Conservation (phyloP, 176 grass and related monocot genomes). For the Leersia perrieri region DNA sequence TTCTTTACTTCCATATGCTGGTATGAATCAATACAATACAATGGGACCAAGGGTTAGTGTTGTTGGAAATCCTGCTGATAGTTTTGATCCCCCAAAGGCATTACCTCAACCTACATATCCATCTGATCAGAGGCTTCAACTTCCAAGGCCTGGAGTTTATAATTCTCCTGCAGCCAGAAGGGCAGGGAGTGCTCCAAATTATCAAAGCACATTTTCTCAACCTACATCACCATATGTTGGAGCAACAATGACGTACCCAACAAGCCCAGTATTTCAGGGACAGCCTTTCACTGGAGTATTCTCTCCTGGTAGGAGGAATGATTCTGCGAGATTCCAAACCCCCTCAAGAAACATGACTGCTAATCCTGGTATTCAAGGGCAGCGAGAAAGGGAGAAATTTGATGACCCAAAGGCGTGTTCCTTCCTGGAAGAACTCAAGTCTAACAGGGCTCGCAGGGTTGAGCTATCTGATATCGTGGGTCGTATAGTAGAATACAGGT, state of each 20-base stretch:
- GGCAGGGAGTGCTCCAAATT: constrained; percentile 52
- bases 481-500: constrained; percentile 88
- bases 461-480: constrained; percentile 87
- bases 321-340: constrained; percentile 46
- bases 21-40: constrained; percentile 67
- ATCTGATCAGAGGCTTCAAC: constrained; percentile 57
- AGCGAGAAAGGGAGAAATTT: constrained; percentile 58
- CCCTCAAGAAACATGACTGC: constrained; percentile 42
- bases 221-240: constrained; percentile 48
- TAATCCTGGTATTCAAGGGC: constrained; percentile 56
- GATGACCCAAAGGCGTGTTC: constrained; percentile 67
- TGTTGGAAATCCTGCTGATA: constrained; percentile 48
- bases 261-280: constrained; percentile 58
- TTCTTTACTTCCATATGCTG: constrained; percentile 50
- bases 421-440: constrained; percentile 88
- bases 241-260: constrained; percentile 51
- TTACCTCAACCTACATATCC: constrained; percentile 40
- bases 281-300: constrained; percentile 38
- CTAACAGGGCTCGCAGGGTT: constrained; percentile 66
- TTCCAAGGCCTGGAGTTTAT: constrained; percentile 45
- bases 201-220: constrained; percentile 52
- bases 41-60: constrained; percentile 51
- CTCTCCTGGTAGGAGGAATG: constrained; percentile 62
- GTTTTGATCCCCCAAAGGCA: constrained; percentile 58
- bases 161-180: constrained; percentile 51